Conservation (phyloP, 2,329 filamentous ascomycete species). For the Colletotrichum sp. region DNA sequence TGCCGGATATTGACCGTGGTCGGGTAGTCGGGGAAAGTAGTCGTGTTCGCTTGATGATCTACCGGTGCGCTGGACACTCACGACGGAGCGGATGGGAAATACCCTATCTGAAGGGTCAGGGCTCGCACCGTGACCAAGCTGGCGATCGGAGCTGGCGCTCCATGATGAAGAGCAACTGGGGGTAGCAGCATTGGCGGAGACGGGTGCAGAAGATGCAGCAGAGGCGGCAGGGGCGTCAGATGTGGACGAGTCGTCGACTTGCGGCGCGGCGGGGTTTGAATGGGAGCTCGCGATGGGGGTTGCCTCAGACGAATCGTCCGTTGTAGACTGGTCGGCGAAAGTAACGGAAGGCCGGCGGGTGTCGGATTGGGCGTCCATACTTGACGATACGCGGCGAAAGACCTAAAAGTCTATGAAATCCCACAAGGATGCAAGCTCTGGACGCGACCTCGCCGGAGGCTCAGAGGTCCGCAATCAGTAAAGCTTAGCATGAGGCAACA, state of each 20-base stretch:
- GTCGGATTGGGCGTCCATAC: slow-evolving; percentile 7
- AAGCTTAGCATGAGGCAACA: slow-evolving; percentile 10
- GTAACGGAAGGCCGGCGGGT: slow-evolving; percentile 4
- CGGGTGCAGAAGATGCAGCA: neutral
- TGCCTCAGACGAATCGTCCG: neutral
- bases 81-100: slow-evolving; percentile 82
- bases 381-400: neutral
- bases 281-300: slow-evolving; percentile 9
- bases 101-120: slow-evolving; percentile 62
- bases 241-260: neutral
- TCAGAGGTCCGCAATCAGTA: slow-evolving; percentile 3
- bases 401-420: slow-evolving; percentile 8
- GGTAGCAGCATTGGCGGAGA: slow-evolving; percentile 23
- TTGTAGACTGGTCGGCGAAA: neutral
- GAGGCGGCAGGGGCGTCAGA: neutral
- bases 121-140: slow-evolving; percentile 35
- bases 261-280: neutral
- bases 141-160: slow-evolving; percentile 47
- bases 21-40: slow-evolving; percentile 38
- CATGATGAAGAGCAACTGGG: slow-evolving; percentile 41
- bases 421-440: neutral
- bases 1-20: slow-evolving; percentile 34
- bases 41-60: slow-evolving; percentile 44
- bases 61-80: slow-evolving; percentile 68
- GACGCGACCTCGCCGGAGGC: slow-evolving; percentile 14